These are phyloP conservation scores for Neovahlkampfia damariscottae DNA, from an alignment of 78 protist species.

Conservation along the genomic window DNA sequence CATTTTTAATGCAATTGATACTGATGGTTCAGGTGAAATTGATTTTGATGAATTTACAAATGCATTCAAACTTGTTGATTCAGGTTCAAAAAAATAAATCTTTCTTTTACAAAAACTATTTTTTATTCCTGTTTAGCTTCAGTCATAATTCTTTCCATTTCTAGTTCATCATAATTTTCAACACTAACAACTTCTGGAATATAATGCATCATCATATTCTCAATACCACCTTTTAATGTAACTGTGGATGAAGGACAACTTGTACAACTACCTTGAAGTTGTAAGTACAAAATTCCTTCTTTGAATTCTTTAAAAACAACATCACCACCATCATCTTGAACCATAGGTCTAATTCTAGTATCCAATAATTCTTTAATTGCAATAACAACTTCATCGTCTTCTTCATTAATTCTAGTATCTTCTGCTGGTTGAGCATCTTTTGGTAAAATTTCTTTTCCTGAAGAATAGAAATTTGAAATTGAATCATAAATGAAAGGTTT, in stretches of 20 bases:
- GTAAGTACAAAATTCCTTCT: slow-evolving; percentile 55
- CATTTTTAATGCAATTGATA: no score
- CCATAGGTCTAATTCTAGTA: slow-evolving; percentile 68
- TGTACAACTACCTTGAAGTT: slow-evolving; percentile 55
- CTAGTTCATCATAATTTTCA: slow-evolving; percentile 13
- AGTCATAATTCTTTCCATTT: no score
- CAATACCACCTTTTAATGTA: slow-evolving; percentile 75
- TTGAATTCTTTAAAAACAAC: slow-evolving; percentile 50
- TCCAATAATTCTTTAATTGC: slow-evolving; percentile 73
- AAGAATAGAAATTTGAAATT: slow-evolving; percentile 39
- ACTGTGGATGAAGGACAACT: slow-evolving; percentile 53
- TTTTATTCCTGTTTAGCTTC: no score
- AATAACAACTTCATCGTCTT: slow-evolving; percentile 51
- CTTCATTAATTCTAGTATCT: slow-evolving; percentile 46
- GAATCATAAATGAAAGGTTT: slow-evolving; percentile 43
- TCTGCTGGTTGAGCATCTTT: slow-evolving; percentile 12
- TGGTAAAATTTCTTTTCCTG: slow-evolving; percentile 33
- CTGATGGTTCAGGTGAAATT: no score
- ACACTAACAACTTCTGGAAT: slow-evolving; percentile 69
- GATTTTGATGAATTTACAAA: no score
- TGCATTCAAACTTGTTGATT: no score
- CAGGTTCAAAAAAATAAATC: no score
- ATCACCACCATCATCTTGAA: slow-evolving; percentile 80
- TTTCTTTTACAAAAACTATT: no score
- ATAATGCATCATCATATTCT: slow-evolving; percentile 79